phyloP scores from a whole-genome alignment of 495 filamentous ascomycete genomes.

The Penicillium verhagenii region DNA sequence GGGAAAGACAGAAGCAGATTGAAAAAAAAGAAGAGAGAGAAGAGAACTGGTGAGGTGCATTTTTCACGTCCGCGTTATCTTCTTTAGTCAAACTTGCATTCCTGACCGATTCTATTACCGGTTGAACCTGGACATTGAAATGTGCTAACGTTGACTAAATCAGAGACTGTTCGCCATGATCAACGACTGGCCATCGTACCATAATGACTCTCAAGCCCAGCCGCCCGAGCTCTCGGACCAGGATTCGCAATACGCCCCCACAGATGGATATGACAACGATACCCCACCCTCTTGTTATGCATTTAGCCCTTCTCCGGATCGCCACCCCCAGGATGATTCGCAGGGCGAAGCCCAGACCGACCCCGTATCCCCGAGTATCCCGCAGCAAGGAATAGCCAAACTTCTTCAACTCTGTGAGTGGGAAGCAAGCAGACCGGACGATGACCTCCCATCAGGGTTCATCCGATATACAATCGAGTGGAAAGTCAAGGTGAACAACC shows the following conservation, averaged over 20 bases:
- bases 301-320: too few relatives aligned
- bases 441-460: too few relatives aligned
- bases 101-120: neutral
- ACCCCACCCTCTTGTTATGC: too few relatives aligned
- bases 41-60: neutral
- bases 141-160: neutral
- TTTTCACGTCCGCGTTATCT: neutral
- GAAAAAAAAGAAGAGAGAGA: neutral
- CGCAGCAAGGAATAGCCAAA: too few relatives aligned
- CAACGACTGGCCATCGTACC: neutral
- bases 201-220: conserved; percentile 1
- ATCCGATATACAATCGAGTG: too few relatives aligned
- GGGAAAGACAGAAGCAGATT: neutral
- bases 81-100: neutral
- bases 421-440: too few relatives aligned
- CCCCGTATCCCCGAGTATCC: too few relatives aligned
- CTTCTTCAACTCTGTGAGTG: too few relatives aligned
- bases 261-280: too few relatives aligned
- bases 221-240: neutral
- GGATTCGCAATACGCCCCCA: conserved; percentile 8
- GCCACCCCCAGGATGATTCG: too few relatives aligned
- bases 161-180: neutral
- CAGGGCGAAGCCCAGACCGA: too few relatives aligned
- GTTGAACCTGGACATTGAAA: neutral
- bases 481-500: too few relatives aligned